Evolutionary conservation across 352 stramenopile genomes (phyloP), one percentile per base, ranked within the genome.

Genomic region (Pilasporangium apinafurcum): DNA sequence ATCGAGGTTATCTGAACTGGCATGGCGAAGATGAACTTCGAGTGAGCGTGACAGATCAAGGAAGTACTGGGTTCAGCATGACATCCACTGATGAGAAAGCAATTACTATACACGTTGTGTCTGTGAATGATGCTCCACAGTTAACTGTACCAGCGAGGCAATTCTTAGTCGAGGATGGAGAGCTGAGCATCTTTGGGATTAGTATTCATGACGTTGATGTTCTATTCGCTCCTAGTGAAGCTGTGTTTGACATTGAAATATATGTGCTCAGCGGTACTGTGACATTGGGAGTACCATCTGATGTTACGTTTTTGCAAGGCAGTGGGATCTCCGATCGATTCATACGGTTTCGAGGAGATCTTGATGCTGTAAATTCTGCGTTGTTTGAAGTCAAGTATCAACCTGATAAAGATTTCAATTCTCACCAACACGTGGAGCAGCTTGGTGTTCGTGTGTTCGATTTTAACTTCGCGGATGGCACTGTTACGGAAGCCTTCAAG

Each of bases 361-460:
- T 93, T 24, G 46, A 63, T 8, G 52, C 69, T 18, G 59, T 91
- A 14, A 92, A 90, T 44, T 31, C 48, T 1, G 82, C 82, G 18
- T 41, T 93, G 0, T 85, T 87, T n/a, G 66, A 89, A 37, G 64
- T 93, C 27, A 65, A 56, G 16, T 93, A 93, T 47, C 52, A 43
- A 31, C 76, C 82, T 3, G 68, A 92, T 35, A 62, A 59, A 37
- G 59, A 93, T 18, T 93, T 85, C 46, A 93, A 90, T 33, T 79
- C 67, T 0, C 54, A 59, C 1, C 74, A 83, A 10, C 78, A 93
- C 28, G 14, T 33, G 4, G 81, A 93, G 35, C 48, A 52, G 14
- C 57, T 93, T 5, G 62, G 69, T 12, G 66, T 90, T 27, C 59
- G 51, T 14, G 62, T 86, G 12, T 57, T 53, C 13, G 78, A 90